phyloP scores from a whole-genome alignment of 192 early-diverging fungal species.

The Haplosporangium gracile region DNA sequence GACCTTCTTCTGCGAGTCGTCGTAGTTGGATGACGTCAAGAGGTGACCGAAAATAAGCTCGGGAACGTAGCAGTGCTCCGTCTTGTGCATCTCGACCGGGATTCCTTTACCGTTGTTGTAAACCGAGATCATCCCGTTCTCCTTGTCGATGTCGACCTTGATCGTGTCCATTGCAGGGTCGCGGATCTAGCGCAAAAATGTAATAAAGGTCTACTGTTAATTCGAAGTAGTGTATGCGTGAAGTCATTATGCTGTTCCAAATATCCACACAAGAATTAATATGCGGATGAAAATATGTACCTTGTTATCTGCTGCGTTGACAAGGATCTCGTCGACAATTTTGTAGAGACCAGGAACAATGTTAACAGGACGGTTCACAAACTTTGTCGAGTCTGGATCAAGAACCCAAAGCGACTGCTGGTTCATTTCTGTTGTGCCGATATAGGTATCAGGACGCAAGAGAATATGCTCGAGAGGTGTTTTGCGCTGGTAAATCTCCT shows the following conservation, averaged over 20 bases:
- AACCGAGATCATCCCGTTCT: constrained; percentile 85
- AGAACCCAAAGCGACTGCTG: constrained; percentile 91
- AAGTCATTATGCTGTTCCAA: not conserved
- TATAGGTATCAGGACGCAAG: constrained; percentile 95
- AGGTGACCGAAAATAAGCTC: constrained; percentile 98
- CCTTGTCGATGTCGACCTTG: constrained; percentile 88
- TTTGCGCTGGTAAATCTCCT: constrained; percentile 97
- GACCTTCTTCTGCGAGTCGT: constrained; percentile 94
- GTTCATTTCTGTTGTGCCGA: constrained; percentile 89
- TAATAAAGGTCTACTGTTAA: not conserved
- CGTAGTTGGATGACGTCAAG: constrained; percentile 97
- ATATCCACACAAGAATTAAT: not conserved
- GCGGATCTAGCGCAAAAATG: constrained; percentile 68
- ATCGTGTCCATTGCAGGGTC: constrained; percentile 90
- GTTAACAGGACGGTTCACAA: constrained; percentile 70
- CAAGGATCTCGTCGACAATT: constrained; percentile 98
- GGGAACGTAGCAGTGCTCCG: constrained; percentile 92
- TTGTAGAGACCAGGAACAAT: constrained; percentile 96
- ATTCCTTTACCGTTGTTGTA: constrained; percentile 97
- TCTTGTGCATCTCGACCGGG: constrained; percentile 92
- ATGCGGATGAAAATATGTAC: constrained; percentile 39
- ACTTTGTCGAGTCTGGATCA: constrained; percentile 73
- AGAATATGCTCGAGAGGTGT: constrained; percentile 96
- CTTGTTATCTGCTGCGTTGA: constrained; percentile 97
- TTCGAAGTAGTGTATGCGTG: not conserved